These are phyloP conservation scores for Moesziomyces sp. DNA, from an alignment of 1,284 basidiomycete genomes.

Conservation along the genomic window DNA sequence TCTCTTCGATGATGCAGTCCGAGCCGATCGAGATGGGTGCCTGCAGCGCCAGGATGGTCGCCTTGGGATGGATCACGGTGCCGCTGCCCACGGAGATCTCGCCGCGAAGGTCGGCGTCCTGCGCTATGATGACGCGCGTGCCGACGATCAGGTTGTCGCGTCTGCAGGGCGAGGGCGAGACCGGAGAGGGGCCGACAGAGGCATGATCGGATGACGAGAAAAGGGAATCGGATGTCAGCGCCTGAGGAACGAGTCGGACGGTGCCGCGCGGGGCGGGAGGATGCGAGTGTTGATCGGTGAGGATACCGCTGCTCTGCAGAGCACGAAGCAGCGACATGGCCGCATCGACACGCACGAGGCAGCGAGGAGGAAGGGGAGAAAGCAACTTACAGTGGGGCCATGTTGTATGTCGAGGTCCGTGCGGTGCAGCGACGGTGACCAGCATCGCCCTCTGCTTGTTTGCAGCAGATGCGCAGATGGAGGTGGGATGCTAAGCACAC, in stretches of 20 bases:
- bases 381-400: slow-evolving; percentile 41
- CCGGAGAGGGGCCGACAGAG: neutral
- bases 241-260: slow-evolving; percentile 7
- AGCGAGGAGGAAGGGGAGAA: neutral
- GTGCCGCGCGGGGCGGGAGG: slow-evolving; percentile 3
- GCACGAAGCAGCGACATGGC: slow-evolving; percentile 37
- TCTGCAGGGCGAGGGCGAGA: slow-evolving; percentile 8
- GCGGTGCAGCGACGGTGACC: slow-evolving; percentile 1
- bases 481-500: too few species aligned
- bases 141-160: slow-evolving; percentile 55
- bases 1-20: slow-evolving; percentile 91
- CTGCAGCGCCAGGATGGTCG: slow-evolving; percentile 85
- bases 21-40: slow-evolving; percentile 87
- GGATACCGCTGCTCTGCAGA: slow-evolving; percentile 30
- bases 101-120: slow-evolving; percentile 56
- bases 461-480: too few species aligned
- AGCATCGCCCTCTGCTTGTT: too few species aligned
- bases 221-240: slow-evolving; percentile 9
- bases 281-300: slow-evolving; percentile 22
- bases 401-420: slow-evolving; percentile 20
- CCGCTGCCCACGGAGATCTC: slow-evolving; percentile 57
- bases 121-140: slow-evolving; percentile 49
- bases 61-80: slow-evolving; percentile 91
- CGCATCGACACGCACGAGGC: neutral
- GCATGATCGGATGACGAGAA: neutral